Base-by-base conservation (phyloP, 139 green algal species). In the Tetradesmus lagerheimii region DNA sequence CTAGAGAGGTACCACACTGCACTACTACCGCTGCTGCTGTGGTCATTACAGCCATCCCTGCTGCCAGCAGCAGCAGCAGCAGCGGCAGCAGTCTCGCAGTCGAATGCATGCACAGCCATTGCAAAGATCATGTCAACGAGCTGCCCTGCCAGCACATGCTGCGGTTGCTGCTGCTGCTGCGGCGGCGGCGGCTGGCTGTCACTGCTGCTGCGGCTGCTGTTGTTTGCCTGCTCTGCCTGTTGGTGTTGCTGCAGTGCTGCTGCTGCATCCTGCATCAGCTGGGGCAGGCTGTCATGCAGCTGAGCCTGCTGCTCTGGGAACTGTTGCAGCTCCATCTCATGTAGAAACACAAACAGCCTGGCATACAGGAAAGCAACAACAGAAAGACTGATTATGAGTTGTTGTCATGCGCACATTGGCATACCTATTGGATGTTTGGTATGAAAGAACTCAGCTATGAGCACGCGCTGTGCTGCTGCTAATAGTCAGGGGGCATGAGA, bases 211-310 rank as follows among this genome's bases (percentile, higher is more conserved):
- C 29, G 47, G 43, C 45, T 38, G 80, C 80, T 86, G 80, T 29
- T 86, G 80, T 31, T 75, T 31, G 14, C 45, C 16, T 4, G 80
- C 80, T 66, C 37, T 20, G 20, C 16, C 37, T 85, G 41, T 6
- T 64, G 79, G 34, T 85, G 80, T 27, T 85, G 41, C 39, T 41
- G 80, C 80, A 85, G 80, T 39, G 80, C 80, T 85, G 80, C 80
- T 41, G 80, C 80, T 25, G 80, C 43, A 37, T 23, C 41, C 4
- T 34, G 16, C 80, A 85, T 53, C 41, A 71, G 80, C 27, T 27
- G 39, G 11, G 80, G 80, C 41, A 85, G 41, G 6, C 34, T 41
- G 80, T 37, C 47, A 57, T 85, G 80, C 29, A 85, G 45, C 12
- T 41, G 27, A 1, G 80, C 29, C 80, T n/a, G 80, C n/a, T 66